Base-by-base conservation (phyloP, 345 rosid species). In the Melaleuca quinquenervia region DNA sequence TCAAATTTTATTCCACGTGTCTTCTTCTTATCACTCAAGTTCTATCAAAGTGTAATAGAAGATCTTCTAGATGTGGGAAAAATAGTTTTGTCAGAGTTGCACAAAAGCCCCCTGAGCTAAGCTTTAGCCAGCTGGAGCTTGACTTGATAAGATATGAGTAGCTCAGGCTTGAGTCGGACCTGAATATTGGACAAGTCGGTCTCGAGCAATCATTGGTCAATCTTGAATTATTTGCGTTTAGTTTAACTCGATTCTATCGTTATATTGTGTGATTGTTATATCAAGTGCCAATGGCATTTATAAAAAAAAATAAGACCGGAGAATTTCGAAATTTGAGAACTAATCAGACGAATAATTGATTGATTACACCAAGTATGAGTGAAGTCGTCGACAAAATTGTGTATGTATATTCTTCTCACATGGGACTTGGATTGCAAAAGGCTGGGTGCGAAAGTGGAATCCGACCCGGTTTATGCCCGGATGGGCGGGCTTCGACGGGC, bases 131-230 rank as follows among this genome's bases (percentile, higher is more conserved):
- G n/a, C n/a, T n/a, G n/a, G n/a, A n/a, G n/a, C n/a, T n/a, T 55
- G 60, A 55, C 12, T 55, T 55, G 11, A 55, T 55, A 55, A 55
- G n/a, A 55, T 55, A 27, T 27, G 2, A 60, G 36, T 13, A 6
- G 18, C 0, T 60, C 36, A 3, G 27, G 14, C 9, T 60, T 0
- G 9, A 60, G 74, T 27, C 6, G 10, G 9, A 13, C 36, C 0
- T 60, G 8, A 60, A 13, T 9, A 27, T 60, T 0, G 20, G 8
- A 60, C 14, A 36, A 0, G 10, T 60, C 74, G 27, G 6, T 60
- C 10, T 27, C 0, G 0, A 60, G 36, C 14, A 16, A 60, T 27
- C 0, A 1, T 10, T 1, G 0, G 24, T 0, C 0, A 55, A 55
- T 55, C 27, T 60, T 27, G 5, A 60, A 3, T 0, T 13, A 13